phyloP scores from a whole-genome alignment of 1,284 basidiomycete genomes.

The Cutaneotrichosporon arboriforme region DNA sequence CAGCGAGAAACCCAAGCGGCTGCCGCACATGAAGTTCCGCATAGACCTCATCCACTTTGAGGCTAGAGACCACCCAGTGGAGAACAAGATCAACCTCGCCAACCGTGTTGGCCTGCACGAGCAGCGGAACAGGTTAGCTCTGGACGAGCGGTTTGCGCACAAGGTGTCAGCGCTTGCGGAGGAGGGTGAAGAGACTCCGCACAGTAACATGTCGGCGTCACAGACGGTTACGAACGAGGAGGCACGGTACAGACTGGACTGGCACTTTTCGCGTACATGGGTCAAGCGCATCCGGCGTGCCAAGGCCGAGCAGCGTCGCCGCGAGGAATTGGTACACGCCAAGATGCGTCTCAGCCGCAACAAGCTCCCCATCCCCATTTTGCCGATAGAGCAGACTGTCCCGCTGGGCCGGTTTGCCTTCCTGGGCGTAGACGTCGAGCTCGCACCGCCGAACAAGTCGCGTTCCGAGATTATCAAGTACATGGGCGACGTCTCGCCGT shows the following conservation, averaged over 20 bases:
- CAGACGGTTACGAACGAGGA: slow-evolving; percentile 62
- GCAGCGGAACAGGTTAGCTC: slow-evolving; percentile 64
- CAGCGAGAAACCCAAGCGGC: slow-evolving; percentile 63
- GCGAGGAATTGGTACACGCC: slow-evolving; percentile 44
- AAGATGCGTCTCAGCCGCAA: slow-evolving; percentile 30
- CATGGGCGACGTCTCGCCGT: slow-evolving; percentile 40
- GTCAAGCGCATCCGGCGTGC: slow-evolving; percentile 53
- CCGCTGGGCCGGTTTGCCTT: slow-evolving; percentile 71
- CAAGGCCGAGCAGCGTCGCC: slow-evolving; percentile 48
- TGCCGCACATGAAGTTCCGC: slow-evolving; percentile 63
- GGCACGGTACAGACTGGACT: slow-evolving; percentile 66
- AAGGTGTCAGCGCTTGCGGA: slow-evolving; percentile 59
- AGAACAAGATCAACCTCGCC: slow-evolving; percentile 71
- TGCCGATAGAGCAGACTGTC: slow-evolving; percentile 53
- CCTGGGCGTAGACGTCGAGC: slow-evolving; percentile 56
- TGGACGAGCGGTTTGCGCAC: slow-evolving; percentile 74
- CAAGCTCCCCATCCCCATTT: slow-evolving; percentile 51
- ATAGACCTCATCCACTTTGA: slow-evolving; percentile 66
- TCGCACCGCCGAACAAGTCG: slow-evolving; percentile 55
- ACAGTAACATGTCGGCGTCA: slow-evolving; percentile 26
- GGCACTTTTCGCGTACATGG: slow-evolving; percentile 78
- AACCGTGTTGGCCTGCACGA: slow-evolving; percentile 73
- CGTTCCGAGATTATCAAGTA: slow-evolving; percentile 55
- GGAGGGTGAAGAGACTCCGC: slow-evolving; percentile 1
- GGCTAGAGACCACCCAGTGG: slow-evolving; percentile 82